Conservation (phyloP, 257 asterid species). For the Agastache rugosa region DNA sequence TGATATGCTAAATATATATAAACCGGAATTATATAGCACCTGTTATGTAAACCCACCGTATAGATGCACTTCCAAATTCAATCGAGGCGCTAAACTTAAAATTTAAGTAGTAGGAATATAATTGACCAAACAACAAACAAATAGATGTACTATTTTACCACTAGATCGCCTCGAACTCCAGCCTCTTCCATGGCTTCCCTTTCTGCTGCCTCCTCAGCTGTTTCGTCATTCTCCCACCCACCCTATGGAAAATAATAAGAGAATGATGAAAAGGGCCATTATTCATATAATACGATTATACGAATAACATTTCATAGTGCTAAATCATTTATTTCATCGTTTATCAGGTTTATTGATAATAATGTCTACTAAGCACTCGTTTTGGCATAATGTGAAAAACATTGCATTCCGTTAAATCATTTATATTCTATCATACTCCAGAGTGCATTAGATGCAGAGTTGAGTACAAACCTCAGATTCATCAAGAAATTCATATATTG, state of each 20-base stretch:
- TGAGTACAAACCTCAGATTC: conserved; percentile 1
- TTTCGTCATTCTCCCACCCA: conserved; percentile 99
- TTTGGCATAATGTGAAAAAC: not conserved
- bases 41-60: not conserved
- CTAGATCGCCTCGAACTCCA: conserved; percentile 88
- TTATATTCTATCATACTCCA: not conserved
- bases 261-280: not conserved
- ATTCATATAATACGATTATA: not conserved
- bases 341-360: not conserved
- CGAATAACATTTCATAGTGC: not conserved
- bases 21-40: not conserved
- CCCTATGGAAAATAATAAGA: conserved; percentile 55
- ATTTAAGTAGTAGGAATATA: not conserved
- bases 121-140: not conserved
- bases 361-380: not conserved
- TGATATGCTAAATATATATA: too few relatives aligned
- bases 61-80: conserved; percentile 1
- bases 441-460: not conserved
- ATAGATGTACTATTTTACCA: conserved; percentile 52
- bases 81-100: not conserved
- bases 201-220: conserved; percentile 84
- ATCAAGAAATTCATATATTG: not conserved
- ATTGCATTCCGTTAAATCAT: not conserved
- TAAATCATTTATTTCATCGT: not conserved
- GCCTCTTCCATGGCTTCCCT: conserved; percentile 97